A percentile compares a stretch with the other conserved stretches of the same genome.
Evolutionary conservation across 306 rosid species (phyloP).

Genomic region (Cicer arietinum): DNA sequence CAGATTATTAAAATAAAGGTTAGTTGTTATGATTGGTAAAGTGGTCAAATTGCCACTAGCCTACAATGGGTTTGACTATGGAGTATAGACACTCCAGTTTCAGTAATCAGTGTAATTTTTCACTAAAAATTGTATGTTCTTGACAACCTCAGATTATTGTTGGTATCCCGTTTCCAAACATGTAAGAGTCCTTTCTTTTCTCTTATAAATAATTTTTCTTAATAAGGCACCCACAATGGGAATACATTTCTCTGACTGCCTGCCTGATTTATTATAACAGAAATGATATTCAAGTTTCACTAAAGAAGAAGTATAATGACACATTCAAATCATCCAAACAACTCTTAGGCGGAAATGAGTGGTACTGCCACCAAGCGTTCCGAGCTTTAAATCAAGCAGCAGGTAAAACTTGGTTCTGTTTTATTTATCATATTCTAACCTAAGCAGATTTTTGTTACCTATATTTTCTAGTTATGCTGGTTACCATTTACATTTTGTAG

Average conservation of each 20-base stretch:
- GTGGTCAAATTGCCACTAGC: slow-evolving; percentile 16
- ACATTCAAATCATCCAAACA: slow-evolving; percentile 73
- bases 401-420: slow-evolving; percentile 54
- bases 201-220: slow-evolving; percentile 27
- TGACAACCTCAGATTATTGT: slow-evolving; percentile 89
- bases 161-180: slow-evolving; percentile 95
- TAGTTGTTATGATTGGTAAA: slow-evolving; percentile 4
- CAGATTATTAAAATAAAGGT: slow-evolving; percentile 24
- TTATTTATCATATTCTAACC: slow-evolving; percentile 9
- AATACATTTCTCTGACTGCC: slow-evolving; percentile 45
- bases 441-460: neutral
- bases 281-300: slow-evolving; percentile 78
- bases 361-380: slow-evolving; percentile 98
- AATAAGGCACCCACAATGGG: slow-evolving; percentile 7
- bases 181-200: slow-evolving; percentile 64
- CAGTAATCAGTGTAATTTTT: slow-evolving; percentile 29
- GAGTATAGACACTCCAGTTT: slow-evolving; percentile 10
- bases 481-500: slow-evolving; percentile 52
- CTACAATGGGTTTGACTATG: slow-evolving; percentile 30
- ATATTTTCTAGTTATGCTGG: slow-evolving; percentile 12
- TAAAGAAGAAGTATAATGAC: slow-evolving; percentile 88
- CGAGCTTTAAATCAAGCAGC: slow-evolving; percentile 99
- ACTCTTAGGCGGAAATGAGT: slow-evolving; percentile 83
- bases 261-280: slow-evolving; percentile 53
- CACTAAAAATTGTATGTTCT: slow-evolving; percentile 49